A percentile compares a stretch with the other conserved stretches of the same genome.
Conservation (phyloP, 768 basidiomycete genomes). For the Agaricus bisporus region DNA sequence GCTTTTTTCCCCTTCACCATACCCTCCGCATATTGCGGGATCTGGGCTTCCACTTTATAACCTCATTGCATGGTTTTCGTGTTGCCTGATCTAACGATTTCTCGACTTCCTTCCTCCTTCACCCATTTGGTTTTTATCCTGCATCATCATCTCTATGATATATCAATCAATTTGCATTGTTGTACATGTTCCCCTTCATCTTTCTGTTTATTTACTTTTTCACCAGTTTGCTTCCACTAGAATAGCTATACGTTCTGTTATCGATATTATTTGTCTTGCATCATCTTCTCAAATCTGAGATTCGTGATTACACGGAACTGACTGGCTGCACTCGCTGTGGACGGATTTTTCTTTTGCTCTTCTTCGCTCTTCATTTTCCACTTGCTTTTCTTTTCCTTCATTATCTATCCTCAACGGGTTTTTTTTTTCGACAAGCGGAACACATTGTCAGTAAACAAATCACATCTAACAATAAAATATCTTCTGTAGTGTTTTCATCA, state of each 20-base stretch:
- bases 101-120: too few species aligned
- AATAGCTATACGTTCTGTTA: conserved; percentile 13
- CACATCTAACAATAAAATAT: background rate
- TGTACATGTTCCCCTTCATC: conserved; percentile 14
- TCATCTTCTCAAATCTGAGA: conserved; percentile 5
- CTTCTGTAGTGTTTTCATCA: conserved; percentile 2
- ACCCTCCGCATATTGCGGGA: background rate
- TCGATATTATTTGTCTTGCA: conserved; percentile 6
- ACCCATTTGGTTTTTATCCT: conserved; percentile 1
- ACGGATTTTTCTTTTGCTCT: conserved; percentile 6
- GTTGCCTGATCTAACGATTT: too few species aligned
- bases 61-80: too few species aligned
- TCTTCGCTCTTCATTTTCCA: too few species aligned
- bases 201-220: conserved; percentile 7
- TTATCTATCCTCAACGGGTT: background rate
- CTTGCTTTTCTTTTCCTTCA: conserved; percentile 7
- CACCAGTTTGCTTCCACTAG: background rate
- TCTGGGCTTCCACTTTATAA: too few species aligned
- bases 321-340: background rate
- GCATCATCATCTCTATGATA: background rate
- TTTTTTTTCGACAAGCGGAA: background rate
- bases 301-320: background rate
- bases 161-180: conserved; percentile 6
- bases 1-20: background rate
- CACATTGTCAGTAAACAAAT: background rate